Base-by-base conservation (phyloP, 1,284 basidiomycete genomes). In the Mycosarcoma maydis region DNA sequence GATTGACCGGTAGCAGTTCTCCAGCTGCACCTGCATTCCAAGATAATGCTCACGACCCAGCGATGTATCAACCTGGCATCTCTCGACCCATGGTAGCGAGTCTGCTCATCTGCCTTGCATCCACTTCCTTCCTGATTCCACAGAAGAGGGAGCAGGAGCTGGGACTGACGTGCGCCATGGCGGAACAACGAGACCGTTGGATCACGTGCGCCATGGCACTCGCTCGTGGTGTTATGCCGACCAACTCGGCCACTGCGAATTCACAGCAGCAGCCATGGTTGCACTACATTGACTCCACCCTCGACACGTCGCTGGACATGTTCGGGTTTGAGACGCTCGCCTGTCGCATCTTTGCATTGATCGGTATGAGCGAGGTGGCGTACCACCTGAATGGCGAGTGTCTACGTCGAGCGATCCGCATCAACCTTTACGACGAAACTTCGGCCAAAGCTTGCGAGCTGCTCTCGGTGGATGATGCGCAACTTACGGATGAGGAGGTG, bases 381-480 rank as follows among this genome's bases (percentile, higher is more conserved):
- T 67, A 60, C 36, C 52, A 52, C 5, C 4, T 67, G 14, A 60
- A 52, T 22, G 64, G 64, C 29, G 64, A 67, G 19, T 33, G 22
- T 22, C 29, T 67, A 1, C 64, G 64, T 4, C 51, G 57, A n/a
- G 64, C 64, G 6, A 47, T 60, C 13, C 43, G 56, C 14, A 50
- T 55, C 36, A 39, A 45, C 10, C 24, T 67, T 1, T 67, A 33
- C 32, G 64, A 67, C 40, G 64, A 60, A 17, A 20, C 52, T 8
- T 48, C 49, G 6, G 17, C 26, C n/a, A 49, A 41, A 11, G 39
- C 49, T 3, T 22, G 42, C 36, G 29, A 44, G 10, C 30, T 37
- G 19, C 27, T 47, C 13, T 26, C 26, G 13, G 27, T 43, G 13
- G 45, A 44, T 33, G 50, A 54, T 17, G 20, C 51, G 9, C 16